Base-by-base conservation (phyloP, 2,329 filamentous ascomycete species). In the Phyllosticta paracitricarpa region DNA sequence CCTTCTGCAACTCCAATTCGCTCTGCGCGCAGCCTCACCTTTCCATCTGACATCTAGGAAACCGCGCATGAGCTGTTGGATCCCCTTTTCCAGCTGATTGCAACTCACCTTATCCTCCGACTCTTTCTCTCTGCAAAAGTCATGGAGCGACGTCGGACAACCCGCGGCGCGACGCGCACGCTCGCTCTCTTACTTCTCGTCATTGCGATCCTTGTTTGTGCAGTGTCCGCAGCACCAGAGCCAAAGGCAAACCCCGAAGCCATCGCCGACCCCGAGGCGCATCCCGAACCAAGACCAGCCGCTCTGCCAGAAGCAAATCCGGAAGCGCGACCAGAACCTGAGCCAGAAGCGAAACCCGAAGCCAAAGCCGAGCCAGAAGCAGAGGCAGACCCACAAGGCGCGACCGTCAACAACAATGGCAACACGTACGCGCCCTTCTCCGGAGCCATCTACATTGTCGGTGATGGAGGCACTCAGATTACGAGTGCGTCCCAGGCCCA, bases 401-500 rank as follows among this genome's bases (percentile, higher is more conserved):
- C 40, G 14, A 48, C 40, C 40, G 40, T 48, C 14, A 48, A 48
- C n/a, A 48, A 48, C 17, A 48, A 48, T 7, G 52, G 25, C 52
- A 54, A 61, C 26, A 48, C 74, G 55, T 73, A 76, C 63, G 72
- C 72, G 14, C 73, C 73, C 0, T 75, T 75, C 61, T 72, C 71
- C 26, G 73, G 73, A 59, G 73, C 73, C 2, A 68, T 76, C 35
- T 75, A 75, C 59, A 71, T 76, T 48, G 40, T 61, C 22, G 59
- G 59, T 17, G 56, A 51, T 8, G 56, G 57, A 19, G 59, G 59
- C 9, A 65, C 70, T 57, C 65, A 70, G 17, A 67, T 75, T 25
- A 70, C 67, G 24, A 69, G 68, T 10, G 72, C 73, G 1, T 69
- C 66, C 51, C 64, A 59, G 8, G 72, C 71, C 9, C 64, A 68